These are phyloP conservation scores for Pythium phragmiticola DNA, from an alignment of 352 stramenopile genomes.

Conservation along the genomic window DNA sequence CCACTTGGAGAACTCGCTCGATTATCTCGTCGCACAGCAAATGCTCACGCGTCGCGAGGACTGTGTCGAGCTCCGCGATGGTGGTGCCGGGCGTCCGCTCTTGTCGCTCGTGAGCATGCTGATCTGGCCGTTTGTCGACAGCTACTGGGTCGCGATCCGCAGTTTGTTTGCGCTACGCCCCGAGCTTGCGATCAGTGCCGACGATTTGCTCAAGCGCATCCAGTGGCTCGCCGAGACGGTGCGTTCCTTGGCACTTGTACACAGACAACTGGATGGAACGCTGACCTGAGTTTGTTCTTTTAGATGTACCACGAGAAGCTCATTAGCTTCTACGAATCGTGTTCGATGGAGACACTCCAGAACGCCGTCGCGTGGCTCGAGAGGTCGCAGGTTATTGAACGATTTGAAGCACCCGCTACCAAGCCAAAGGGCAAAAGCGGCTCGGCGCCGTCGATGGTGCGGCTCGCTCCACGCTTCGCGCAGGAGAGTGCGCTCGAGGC, in stretches of 20 bases:
- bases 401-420: conserved; percentile 25
- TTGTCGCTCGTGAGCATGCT: conserved; percentile 72
- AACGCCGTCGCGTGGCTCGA: conserved; percentile 72
- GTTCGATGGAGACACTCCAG: conserved; percentile 79
- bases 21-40: conserved; percentile 36
- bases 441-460: conserved; percentile 25
- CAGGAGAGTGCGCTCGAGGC: conserved; percentile 59
- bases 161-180: conserved; percentile 71
- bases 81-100: conserved; percentile 32
- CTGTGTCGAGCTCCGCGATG: conserved; percentile 13
- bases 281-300: background rate
- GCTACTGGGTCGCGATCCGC: conserved; percentile 80
- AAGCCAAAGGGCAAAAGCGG: background rate
- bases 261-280: too few species aligned
- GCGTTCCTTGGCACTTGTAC: background rate
- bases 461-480: conserved; percentile 42
- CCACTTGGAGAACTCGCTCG: conserved; percentile 45
- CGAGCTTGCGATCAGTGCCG: conserved; percentile 42
- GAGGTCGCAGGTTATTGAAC: conserved; percentile 63
- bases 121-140: conserved; percentile 87
- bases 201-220: conserved; percentile 75
- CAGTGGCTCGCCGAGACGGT: conserved; percentile 82
- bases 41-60: conserved; percentile 30
- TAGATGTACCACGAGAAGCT: conserved; percentile 86
- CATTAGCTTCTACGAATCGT: conserved; percentile 86